Conservation (phyloP, 768 basidiomycete species). For the Melanogaster broomeanus region DNA sequence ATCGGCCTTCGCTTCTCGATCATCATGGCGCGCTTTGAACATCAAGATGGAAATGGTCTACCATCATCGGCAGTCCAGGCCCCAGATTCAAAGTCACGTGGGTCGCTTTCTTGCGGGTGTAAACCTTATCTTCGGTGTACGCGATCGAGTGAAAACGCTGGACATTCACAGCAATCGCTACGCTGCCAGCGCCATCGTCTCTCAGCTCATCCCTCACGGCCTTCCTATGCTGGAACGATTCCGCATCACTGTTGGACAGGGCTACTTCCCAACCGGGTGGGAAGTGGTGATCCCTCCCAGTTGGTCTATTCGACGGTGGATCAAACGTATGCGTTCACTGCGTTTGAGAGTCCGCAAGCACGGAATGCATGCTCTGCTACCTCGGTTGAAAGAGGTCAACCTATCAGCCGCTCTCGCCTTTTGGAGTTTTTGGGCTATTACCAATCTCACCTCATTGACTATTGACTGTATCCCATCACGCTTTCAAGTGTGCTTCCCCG, state of each 20-base stretch:
- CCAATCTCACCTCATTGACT: slow-evolving; percentile 4
- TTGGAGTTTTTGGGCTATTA: slow-evolving; percentile 7
- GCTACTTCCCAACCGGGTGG: background rate
- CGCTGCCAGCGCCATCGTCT: background rate
- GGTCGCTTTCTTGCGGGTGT: background rate
- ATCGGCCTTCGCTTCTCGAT: slow-evolving; percentile 1
- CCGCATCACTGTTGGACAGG: background rate
- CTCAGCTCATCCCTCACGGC: background rate
- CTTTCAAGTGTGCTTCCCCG: background rate
- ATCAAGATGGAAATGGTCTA: slow-evolving; percentile 1
- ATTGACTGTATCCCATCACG: background rate
- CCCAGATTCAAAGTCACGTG: background rate
- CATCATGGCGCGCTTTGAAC: background rate
- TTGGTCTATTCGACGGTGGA: background rate
- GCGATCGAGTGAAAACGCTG: slow-evolving; percentile 4
- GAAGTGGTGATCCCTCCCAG: background rate
- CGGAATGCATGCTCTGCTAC: background rate
- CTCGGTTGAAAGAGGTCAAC: background rate
- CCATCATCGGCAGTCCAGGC: no score
- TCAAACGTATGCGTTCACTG: background rate
- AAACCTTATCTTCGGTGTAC: background rate
- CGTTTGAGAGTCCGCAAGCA: background rate
- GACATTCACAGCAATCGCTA: background rate
- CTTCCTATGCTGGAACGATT: slow-evolving; percentile 7
- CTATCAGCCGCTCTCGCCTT: background rate